Conservation (phyloP, 2,329 filamentous ascomycete genomes). For the Coniochaeta sp. region DNA sequence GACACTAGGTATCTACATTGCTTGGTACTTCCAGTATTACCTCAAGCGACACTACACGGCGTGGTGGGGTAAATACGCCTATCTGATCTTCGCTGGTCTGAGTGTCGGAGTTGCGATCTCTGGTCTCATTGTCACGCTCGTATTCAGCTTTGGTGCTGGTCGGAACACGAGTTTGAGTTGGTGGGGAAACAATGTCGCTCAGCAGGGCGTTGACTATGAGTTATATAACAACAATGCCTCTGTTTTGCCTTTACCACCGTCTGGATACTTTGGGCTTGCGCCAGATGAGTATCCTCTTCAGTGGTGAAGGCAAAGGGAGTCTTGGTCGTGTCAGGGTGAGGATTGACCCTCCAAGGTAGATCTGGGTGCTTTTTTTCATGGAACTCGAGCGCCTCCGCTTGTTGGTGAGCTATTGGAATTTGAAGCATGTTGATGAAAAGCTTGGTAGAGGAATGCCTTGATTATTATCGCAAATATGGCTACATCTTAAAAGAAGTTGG, state of each 20-base stretch:
- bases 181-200: neutral
- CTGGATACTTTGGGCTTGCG: slow-evolving; percentile 1
- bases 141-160: slow-evolving; percentile 18
- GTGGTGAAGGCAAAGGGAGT: neutral
- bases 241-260: neutral
- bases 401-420: too few species aligned
- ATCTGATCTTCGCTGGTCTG: slow-evolving; percentile 17
- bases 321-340: too few species aligned
- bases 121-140: slow-evolving; percentile 34
- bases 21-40: slow-evolving; percentile 19
- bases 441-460: too few species aligned
- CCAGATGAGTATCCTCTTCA: slow-evolving; percentile 1
- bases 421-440: too few species aligned
- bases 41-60: slow-evolving; percentile 18
- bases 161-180: neutral
- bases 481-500: too few species aligned
- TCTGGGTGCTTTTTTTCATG: too few species aligned
- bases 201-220: slow-evolving; percentile 1
- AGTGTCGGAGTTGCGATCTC: slow-evolving; percentile 25
- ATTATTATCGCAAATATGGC: too few species aligned
- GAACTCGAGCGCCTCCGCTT: too few species aligned
- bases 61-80: slow-evolving; percentile 21
- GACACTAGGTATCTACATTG: slow-evolving; percentile 19
- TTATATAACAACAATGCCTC: slow-evolving; percentile 5
- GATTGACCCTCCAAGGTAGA: too few species aligned